phyloP scores from a whole-genome alignment of 495 filamentous ascomycete species.

The Ramalina peruviana region DNA sequence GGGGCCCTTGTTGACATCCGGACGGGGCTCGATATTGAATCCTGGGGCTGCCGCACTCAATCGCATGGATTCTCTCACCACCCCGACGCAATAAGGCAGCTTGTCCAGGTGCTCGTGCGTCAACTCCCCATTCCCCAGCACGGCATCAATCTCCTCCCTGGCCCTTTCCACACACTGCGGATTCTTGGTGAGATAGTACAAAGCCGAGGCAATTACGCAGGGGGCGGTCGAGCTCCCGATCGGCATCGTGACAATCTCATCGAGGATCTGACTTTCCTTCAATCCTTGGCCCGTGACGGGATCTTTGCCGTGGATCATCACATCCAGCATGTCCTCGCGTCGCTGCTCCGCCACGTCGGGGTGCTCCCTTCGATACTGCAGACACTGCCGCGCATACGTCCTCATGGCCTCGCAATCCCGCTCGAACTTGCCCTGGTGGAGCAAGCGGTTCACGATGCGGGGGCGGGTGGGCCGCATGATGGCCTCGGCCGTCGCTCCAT shows the following conservation, averaged over 20 bases:
- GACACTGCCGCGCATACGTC: constrained; percentile 41
- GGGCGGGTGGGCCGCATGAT: constrained; percentile 28
- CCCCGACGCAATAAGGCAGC: constrained; percentile 48
- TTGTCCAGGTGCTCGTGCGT: constrained; percentile 45
- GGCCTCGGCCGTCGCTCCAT: constrained; percentile 29
- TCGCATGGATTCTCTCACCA: constrained; percentile 61
- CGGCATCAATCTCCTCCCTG: constrained; percentile 29
- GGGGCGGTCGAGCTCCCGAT: constrained; percentile 33
- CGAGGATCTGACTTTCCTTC: constrained; percentile 44
- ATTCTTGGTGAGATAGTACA: constrained; percentile 33
- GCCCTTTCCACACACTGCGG: constrained; percentile 23
- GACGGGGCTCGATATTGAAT: constrained; percentile 43
- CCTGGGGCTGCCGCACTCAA: constrained; percentile 50
- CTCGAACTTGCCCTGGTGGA: constrained; percentile 35
- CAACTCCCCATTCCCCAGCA: constrained; percentile 23
- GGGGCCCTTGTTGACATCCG: constrained; percentile 33
- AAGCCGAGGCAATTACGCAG: constrained; percentile 29
- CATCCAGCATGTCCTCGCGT: constrained; percentile 55
- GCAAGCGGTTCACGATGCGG: constrained; percentile 27
- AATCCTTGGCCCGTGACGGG: constrained; percentile 50
- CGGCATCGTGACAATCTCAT: constrained; percentile 47
- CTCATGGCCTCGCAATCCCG: constrained; percentile 42
- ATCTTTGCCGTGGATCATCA: constrained; percentile 54
- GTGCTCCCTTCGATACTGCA: constrained; percentile 39
- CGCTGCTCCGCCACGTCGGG: constrained; percentile 21